Base-by-base conservation (phyloP, 495 filamentous ascomycete species). In the Xylaria palmicola region DNA sequence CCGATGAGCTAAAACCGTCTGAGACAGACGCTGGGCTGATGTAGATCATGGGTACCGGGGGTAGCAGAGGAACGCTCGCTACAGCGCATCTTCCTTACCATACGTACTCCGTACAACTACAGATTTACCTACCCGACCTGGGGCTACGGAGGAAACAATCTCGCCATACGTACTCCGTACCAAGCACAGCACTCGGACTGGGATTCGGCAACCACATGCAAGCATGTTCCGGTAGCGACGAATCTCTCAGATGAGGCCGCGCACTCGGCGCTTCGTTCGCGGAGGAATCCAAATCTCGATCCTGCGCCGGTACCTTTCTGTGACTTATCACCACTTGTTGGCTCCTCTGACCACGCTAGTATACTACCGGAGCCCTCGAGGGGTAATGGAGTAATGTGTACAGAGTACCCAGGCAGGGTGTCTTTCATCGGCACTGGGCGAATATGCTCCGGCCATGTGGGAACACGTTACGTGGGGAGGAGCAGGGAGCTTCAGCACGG, bases 11-110 rank as follows among this genome's bases (percentile, higher is more conserved):
- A 58, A 58, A 58, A 58, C 44, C 10, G 55, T 26, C 41, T 58
- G 55, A 58, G 55, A 58, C 55, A 57, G 54, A 58, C 55, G 43
- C 55, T 58, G 55, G 40, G 55, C 55, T 58, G 55, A 58, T 58
- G 55, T 32, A 58, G 41, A 58, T 58, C 53, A 44, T 56, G 53
- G 53, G 53, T 43, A 19, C 26, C 4, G 26, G 50, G 53, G 53
- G 37, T 29, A 17, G 52, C 17, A 19, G 22, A 32, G 47, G 47
- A 48, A 32, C 47, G 47, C 47, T 34, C 32, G 47, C 29, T 15
- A 50, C 13, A n/a, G 45, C 29, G 29, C 45, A 48, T 29, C 41
- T 45, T 22, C 6, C 10, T 48, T 48, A 27, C 48, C n/a, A 7
- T 20, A 50, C 32, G n/a, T 41, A 41, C 39, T 17, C 32, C n/a